Conservation (phyloP, 257 asterid genomes). For the Primulina eburnea region DNA sequence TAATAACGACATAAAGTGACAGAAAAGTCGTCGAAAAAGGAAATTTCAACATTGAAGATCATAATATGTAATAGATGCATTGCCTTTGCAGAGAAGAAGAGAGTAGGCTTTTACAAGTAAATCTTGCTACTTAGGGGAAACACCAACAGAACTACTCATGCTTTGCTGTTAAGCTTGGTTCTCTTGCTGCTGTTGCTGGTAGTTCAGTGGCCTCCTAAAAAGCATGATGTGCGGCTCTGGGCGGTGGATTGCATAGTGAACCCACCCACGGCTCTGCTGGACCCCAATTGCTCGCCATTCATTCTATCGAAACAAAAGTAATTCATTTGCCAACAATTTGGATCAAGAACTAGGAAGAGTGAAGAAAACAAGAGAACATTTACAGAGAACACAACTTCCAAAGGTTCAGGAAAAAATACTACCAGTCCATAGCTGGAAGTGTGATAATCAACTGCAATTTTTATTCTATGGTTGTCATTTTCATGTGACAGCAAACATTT, state of each 20-base stretch:
- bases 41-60: background rate
- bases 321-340: background rate
- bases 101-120: constrained; percentile 15
- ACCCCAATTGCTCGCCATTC: constrained; percentile 92
- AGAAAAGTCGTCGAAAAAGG: background rate
- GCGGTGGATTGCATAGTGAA: constrained; percentile 87
- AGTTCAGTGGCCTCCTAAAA: constrained; percentile 52
- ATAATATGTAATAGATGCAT: constrained; percentile 16
- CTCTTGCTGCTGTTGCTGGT: constrained; percentile 48
- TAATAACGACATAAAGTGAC: background rate
- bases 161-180: constrained; percentile 41
- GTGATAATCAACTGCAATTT: background rate
- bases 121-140: background rate
- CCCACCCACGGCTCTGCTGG: constrained; percentile 93
- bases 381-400: background rate
- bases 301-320: constrained; percentile 34
- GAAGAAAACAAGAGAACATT: background rate
- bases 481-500: background rate
- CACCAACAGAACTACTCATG: constrained; percentile 26
- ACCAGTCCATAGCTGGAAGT: background rate
- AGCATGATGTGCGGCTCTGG: constrained; percentile 90
- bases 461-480: background rate
- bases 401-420: background rate
- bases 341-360: background rate
- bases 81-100: constrained; percentile 30